phyloP scores from a whole-genome alignment of 192 early-diverging fungal genomes.

The Podochytrium sp. region DNA sequence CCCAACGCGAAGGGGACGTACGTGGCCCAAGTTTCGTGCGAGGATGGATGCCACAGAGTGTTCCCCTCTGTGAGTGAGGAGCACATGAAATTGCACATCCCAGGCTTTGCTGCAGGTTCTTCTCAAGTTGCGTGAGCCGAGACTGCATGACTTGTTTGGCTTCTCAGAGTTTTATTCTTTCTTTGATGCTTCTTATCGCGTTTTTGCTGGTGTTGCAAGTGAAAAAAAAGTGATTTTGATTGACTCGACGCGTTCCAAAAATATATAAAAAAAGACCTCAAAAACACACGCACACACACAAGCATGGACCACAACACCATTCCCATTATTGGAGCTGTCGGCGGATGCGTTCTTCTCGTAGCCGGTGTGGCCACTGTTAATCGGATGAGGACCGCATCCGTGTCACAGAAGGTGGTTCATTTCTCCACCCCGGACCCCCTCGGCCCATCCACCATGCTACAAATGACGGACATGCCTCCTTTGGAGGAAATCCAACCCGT shows the following conservation, averaged over 20 bases:
- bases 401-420: too few relatives aligned
- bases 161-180: not conserved
- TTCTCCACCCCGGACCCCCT: not conserved
- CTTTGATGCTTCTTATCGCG: not conserved
- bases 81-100: slow-evolving; percentile 8
- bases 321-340: slow-evolving; percentile 2
- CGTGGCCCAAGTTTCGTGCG: not conserved
- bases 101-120: slow-evolving; percentile 12
- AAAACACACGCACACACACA: not conserved
- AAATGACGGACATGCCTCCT: not conserved
- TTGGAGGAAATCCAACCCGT: not conserved
- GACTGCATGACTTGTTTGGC: too few relatives aligned
- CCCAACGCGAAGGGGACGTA: not conserved
- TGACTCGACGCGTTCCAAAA: not conserved
- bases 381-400: too few relatives aligned
- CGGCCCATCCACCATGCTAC: not conserved
- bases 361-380: not conserved
- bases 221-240: not conserved
- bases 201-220: not conserved
- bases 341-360: not conserved
- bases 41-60: not conserved
- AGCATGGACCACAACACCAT: not conserved
- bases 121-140: not conserved
- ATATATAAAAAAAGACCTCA: slow-evolving; percentile 1
- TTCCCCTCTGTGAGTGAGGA: slow-evolving; percentile 14